Conservation (phyloP, 805 yeast genomes). For the Nakazawaea siamensis region DNA sequence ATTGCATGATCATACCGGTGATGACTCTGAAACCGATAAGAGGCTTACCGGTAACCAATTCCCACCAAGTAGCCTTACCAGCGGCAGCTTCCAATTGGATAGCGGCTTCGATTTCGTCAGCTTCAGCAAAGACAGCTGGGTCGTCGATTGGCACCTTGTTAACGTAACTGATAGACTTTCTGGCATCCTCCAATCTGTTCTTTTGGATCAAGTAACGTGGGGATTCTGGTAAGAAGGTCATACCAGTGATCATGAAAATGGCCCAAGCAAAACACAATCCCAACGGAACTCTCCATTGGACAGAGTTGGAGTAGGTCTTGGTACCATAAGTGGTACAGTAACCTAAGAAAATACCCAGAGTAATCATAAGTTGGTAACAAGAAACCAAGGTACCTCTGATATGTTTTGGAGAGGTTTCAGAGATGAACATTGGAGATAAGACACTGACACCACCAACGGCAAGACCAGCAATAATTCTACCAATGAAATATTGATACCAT, state of each 20-base stretch:
- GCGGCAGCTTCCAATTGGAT: conserved; percentile 39
- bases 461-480: conserved; percentile 38
- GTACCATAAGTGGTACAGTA: conserved; percentile 48
- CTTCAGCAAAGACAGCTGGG: conserved; percentile 23
- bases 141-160: conserved; percentile 27
- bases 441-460: conserved; percentile 36
- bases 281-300: conserved; percentile 51
- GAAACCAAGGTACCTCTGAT: conserved; percentile 53
- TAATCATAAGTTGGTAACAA: conserved; percentile 50
- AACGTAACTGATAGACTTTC: conserved; percentile 39
- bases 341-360: conserved; percentile 52
- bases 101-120: conserved; percentile 32
- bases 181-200: conserved; percentile 45
- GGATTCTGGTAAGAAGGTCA: conserved; percentile 59
- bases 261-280: conserved; percentile 44
- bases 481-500: conserved; percentile 48
- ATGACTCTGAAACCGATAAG: conserved; percentile 30
- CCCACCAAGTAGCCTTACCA: conserved; percentile 43
- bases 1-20: conserved; percentile 48
- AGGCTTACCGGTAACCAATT: conserved; percentile 43
- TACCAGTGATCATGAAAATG: conserved; percentile 42
- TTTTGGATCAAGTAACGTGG: conserved; percentile 59
- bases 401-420: conserved; percentile 50
- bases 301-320: conserved; percentile 31
- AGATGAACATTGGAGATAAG: conserved; percentile 36